Base-by-base conservation (phyloP, 2,329 filamentous ascomycete species). In the Coleophoma eucalyptorum region DNA sequence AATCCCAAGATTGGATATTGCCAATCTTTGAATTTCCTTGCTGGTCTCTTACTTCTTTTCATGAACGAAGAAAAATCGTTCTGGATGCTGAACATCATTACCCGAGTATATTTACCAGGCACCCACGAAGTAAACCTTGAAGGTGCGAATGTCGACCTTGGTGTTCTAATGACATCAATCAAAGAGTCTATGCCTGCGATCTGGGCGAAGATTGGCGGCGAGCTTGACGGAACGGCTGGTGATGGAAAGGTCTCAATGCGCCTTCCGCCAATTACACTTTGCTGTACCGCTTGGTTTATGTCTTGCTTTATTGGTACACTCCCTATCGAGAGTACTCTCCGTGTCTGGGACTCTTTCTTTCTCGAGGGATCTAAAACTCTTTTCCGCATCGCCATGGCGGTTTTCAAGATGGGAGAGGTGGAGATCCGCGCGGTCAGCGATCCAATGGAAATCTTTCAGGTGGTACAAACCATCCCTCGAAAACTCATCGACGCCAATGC, bases 271-370 rank as follows among this genome's bases (percentile, higher is more conserved):
- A 93, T 97, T 58, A 94, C 90, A 0, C 79, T 97, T 5, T 95
- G 91, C 59, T 90, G 94, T 69, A 96, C 92, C 10, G 89, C 92
- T 4, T 97, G 93, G 93, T 95, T 97, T 69, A 97, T 97, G 93
- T 95, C 89, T 45, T 89, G 94, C 61, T 97, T 94, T 68, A 94
- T 97, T 54, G 91, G 92, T 48, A 96, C 90, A 0, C 74, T 97
- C 16, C 93, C 93, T 2, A 91, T 96, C 55, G 93, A 97, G 71
- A 90, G 87, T 16, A 93, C 92, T 0, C 79, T 97, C 16, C 87
- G 93, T 7, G 90, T 97, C 1, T 97, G 93, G 93, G 93, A 97
- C 61, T 83, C 90, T 1, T 92, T 97, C 65, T 96, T 97, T 67
- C 96, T 95, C 68, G 93, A 97, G 69, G 93, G 93, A 3, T 91